Evolutionary conservation across 2,329 filamentous ascomycete species (phyloP).

Genomic region (Decorospora gaudefroyi): DNA sequence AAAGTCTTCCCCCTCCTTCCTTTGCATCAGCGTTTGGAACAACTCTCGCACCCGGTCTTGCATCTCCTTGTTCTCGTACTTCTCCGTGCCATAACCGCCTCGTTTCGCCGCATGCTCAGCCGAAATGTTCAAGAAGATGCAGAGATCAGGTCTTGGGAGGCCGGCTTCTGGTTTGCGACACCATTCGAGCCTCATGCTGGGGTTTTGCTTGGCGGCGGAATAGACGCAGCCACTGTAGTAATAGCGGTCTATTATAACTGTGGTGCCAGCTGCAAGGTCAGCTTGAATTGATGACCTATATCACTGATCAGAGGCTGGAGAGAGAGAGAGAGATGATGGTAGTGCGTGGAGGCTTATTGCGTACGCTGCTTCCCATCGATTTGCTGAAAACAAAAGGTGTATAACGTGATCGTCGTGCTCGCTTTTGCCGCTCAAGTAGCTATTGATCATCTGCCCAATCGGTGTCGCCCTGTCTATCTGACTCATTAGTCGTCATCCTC

Average conservation of each 20-base stretch:
- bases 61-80: constrained; percentile 84
- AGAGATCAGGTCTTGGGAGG: constrained; percentile 82
- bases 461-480: constrained; percentile 74
- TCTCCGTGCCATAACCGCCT: constrained; percentile 86
- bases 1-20: constrained; percentile 58
- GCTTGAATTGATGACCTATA: constrained; percentile 17
- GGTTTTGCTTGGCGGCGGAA: constrained; percentile 81
- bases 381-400: constrained; percentile 87
- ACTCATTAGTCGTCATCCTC: constrained; percentile 1
- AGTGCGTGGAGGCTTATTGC: constrained; percentile 11
- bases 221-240: constrained; percentile 96
- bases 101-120: constrained; percentile 71
- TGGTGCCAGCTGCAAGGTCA: constrained; percentile 67
- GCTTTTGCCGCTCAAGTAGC: constrained; percentile 72
- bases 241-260: constrained; percentile 87
- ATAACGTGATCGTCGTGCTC: constrained; percentile 86
- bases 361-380: constrained; percentile 75
- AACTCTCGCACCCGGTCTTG: constrained; percentile 77
- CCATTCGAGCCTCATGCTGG: constrained; percentile 73
- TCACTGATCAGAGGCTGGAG: background rate
- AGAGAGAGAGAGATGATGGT: rapidly evolving
- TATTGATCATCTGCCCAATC: constrained; percentile 85
- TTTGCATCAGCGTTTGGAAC: constrained; percentile 62
- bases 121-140: constrained; percentile 83
- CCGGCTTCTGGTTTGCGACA: constrained; percentile 83